A percentile compares a stretch with the other conserved stretches of the same genome.
Conservation (phyloP, 2,329 filamentous ascomycete species). For the Sclerotinia sclerotiorum region DNA sequence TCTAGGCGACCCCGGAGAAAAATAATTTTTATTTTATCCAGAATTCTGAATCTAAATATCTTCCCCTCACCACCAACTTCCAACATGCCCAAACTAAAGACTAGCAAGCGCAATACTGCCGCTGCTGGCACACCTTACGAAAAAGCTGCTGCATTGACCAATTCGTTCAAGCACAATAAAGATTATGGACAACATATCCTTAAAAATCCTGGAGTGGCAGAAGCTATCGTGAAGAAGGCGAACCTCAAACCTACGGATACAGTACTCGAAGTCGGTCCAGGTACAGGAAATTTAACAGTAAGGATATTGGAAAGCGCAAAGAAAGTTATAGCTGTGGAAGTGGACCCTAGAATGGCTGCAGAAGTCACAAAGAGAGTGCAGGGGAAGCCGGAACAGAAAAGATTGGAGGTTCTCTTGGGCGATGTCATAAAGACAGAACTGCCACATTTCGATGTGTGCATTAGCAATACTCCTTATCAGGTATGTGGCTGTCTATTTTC, state of each 20-base stretch:
- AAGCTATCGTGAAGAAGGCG: conserved; percentile 82
- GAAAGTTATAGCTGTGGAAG: conserved; percentile 79
- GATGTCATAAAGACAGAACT: conserved; percentile 84
- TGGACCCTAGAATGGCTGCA: conserved; percentile 89
- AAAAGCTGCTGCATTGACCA: conserved; percentile 44
- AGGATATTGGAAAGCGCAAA: conserved; percentile 86
- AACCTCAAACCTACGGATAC: conserved; percentile 85
- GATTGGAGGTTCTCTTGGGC: conserved; percentile 83
- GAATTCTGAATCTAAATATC: conserved; percentile 1
- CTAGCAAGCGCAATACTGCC: conserved; percentile 39
- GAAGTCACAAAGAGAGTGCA: conserved; percentile 94
- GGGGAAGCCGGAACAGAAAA: conserved; percentile 78
- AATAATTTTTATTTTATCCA: conserved; percentile 12
- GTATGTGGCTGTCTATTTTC: conserved; percentile 40
- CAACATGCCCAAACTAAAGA: conserved; percentile 41
- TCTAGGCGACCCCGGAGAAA: conserved; percentile 1
- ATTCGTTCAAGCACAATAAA: conserved; percentile 90
- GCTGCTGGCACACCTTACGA: conserved; percentile 38
- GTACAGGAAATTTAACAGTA: conserved; percentile 85
- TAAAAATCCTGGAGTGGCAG: conserved; percentile 84
- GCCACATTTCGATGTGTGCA: conserved; percentile 79
- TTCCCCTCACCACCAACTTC: conserved; percentile 3
- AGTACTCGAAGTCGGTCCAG: conserved; percentile 89
- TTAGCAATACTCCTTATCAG: conserved; percentile 66
- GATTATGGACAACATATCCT: conserved; percentile 71